phyloP scores from a whole-genome alignment of 2,329 filamentous ascomycete species.

The Neofusicoccum kwambonambiense region DNA sequence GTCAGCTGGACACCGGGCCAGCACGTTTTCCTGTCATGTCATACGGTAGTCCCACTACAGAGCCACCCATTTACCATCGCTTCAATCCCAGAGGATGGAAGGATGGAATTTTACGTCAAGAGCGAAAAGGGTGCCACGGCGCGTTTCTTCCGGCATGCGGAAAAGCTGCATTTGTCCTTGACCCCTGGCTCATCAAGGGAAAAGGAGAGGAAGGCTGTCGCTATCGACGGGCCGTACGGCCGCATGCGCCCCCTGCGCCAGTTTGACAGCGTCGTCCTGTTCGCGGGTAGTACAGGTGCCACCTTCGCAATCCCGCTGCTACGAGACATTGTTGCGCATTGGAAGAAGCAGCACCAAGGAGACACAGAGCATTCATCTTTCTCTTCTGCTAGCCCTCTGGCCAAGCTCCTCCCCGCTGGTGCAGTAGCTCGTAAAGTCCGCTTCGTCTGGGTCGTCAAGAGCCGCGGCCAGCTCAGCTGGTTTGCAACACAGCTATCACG shows the following conservation, averaged over 20 bases:
- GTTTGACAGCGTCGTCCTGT: slow-evolving; percentile 60
- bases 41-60: slow-evolving; percentile 56
- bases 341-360: slow-evolving; percentile 30
- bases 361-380: not conserved
- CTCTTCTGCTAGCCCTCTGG: not conserved
- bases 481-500: slow-evolving; percentile 52
- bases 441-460: slow-evolving; percentile 61
- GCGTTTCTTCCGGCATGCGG: slow-evolving; percentile 52
- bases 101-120: slow-evolving; percentile 58
- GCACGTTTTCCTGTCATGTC: slow-evolving; percentile 61
- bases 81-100: slow-evolving; percentile 55
- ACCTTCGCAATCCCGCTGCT: slow-evolving; percentile 59
- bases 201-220: slow-evolving; percentile 35
- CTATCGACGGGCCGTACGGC: slow-evolving; percentile 58
- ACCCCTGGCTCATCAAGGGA: slow-evolving; percentile 24
- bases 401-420: slow-evolving; percentile 21
- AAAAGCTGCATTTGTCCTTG: slow-evolving; percentile 31
- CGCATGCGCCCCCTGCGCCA: slow-evolving; percentile 52
- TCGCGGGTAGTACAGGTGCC: slow-evolving; percentile 61
- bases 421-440: slow-evolving; percentile 51
- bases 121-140: slow-evolving; percentile 54
- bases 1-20: slow-evolving; percentile 62
- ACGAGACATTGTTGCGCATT: slow-evolving; percentile 54
- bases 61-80: slow-evolving; percentile 65
- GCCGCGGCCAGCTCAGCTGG: slow-evolving; percentile 53